Evolutionary conservation across 495 filamentous ascomycete species (phyloP), one percentile per base, ranked within the genome.

Genomic region (Trichoderma orchidacearum): DNA sequence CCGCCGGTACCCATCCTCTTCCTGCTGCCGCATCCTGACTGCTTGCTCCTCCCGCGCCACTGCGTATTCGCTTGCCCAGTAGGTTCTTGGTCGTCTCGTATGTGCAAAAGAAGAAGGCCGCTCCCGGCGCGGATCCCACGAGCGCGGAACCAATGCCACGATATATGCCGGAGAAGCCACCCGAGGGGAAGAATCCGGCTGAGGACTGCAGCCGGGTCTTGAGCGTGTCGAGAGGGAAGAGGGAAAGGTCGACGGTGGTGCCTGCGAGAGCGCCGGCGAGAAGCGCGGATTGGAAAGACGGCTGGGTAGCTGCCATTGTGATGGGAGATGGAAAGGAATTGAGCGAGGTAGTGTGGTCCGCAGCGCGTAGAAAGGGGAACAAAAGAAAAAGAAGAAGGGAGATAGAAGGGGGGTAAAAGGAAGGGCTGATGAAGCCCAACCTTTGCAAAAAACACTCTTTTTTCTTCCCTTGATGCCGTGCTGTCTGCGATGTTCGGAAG

Each of bases 31-130:
- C 2, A 4, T 21, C 2, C 21, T 30, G 0, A 5, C 45, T 29
- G 35, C 23, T 18, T 56, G 17, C 28, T 58, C 30, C 53, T 51
- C 41, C 27, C 51, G 48, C 25, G n/a, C n/a, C n/a, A n/a, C n/a
- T n/a, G 51, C 50, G 31, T 51, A 56, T 30, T 31, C 59, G 61
- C 34, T 57, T 54, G 5, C 69, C 63, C 32, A 89, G 72, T 11
- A 80, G 62, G 5, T 73, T 62, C 66, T 96, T 97, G 38, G 85
- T 75, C 53, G 80, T 73, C 66, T 98, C 93, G 73, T 98, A 98
- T 56, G 90, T 94, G 66, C 89, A 87, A 80, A 98, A 98, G 80
- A 98, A 98, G 60, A 95, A 89, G 38, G 93, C 92, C 5, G 93
- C 93, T n/a, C 90, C 90, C 5, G 93, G 93, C 0, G 94, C 94